These are phyloP conservation scores for Schizosaccharomyces lindneri DNA, from an alignment of 805 yeast genomes.

Conservation along the genomic window DNA sequence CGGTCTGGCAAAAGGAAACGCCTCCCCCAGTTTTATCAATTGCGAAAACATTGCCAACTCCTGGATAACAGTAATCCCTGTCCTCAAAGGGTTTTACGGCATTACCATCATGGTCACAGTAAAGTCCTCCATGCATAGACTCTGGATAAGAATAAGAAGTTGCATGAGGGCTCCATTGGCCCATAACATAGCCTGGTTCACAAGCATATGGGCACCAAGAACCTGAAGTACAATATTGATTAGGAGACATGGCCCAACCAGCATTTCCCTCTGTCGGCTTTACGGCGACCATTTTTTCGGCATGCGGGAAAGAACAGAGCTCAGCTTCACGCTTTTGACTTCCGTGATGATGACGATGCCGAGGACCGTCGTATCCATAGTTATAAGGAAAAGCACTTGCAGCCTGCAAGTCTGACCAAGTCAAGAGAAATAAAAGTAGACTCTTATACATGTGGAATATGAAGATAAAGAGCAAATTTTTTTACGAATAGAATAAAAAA, in stretches of 20 bases:
- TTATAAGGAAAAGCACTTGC: not conserved
- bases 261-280: constrained; percentile 32
- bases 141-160: constrained; percentile 54
- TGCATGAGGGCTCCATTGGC: constrained; percentile 64
- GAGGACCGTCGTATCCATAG: not conserved
- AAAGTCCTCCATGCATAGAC: constrained; percentile 53
- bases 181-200: constrained; percentile 64
- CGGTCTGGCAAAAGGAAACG: constrained; percentile 81
- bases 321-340: not conserved
- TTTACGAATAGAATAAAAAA: no score
- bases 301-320: constrained; percentile 42
- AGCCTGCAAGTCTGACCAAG: not conserved
- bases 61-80: constrained; percentile 45
- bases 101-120: constrained; percentile 48
- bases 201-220: constrained; percentile 80
- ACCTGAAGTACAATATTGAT: constrained; percentile 50
- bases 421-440: no score
- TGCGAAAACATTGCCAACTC: constrained; percentile 47
- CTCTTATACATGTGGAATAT: no score
- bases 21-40: constrained; percentile 27
- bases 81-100: constrained; percentile 34
- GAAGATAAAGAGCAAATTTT: no score
- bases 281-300: constrained; percentile 44
- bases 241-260: constrained; percentile 75
- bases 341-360: not conserved